These are phyloP conservation scores for Fusarium sublunatum DNA, from an alignment of 2,329 filamentous ascomycete genomes.

Conservation along the genomic window DNA sequence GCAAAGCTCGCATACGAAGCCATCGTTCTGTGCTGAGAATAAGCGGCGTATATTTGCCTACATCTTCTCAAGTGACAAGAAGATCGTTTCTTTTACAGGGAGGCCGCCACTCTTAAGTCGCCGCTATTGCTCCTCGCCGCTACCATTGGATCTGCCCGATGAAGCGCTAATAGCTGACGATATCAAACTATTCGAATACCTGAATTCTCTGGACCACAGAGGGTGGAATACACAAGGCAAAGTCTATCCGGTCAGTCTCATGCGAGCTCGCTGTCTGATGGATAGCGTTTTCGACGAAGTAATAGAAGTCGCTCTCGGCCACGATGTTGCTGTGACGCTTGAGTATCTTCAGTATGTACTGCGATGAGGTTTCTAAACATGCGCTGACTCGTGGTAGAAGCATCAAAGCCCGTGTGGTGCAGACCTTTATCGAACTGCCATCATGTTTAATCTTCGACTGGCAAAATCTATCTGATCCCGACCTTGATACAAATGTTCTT, in stretches of 20 bases:
- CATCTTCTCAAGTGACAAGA: constrained; percentile 61
- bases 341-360: constrained; percentile 42
- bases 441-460: constrained; percentile 54
- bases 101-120: constrained; percentile 64
- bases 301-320: constrained; percentile 66
- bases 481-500: constrained; percentile 47
- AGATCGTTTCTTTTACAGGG: constrained; percentile 63
- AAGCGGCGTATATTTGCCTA: constrained; percentile 49
- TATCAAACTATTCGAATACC: constrained; percentile 30
- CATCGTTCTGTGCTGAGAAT: constrained; percentile 51
- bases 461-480: constrained; percentile 51
- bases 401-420: constrained; percentile 51
- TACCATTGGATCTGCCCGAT: constrained; percentile 66
- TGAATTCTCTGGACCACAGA: constrained; percentile 54
- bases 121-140: constrained; percentile 64
- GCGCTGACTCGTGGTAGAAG: constrained; percentile 43
- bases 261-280: constrained; percentile 60
- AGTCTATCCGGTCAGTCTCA: constrained; percentile 58
- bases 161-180: constrained; percentile 59
- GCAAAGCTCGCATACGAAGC: constrained; percentile 3
- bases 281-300: constrained; percentile 67
- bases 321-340: constrained; percentile 20
- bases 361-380: background rate
- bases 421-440: constrained; percentile 52
- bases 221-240: constrained; percentile 65